phyloP scores from a whole-genome alignment of 2,329 filamentous ascomycete genomes.

The Tolypocladium ovalisporum region DNA sequence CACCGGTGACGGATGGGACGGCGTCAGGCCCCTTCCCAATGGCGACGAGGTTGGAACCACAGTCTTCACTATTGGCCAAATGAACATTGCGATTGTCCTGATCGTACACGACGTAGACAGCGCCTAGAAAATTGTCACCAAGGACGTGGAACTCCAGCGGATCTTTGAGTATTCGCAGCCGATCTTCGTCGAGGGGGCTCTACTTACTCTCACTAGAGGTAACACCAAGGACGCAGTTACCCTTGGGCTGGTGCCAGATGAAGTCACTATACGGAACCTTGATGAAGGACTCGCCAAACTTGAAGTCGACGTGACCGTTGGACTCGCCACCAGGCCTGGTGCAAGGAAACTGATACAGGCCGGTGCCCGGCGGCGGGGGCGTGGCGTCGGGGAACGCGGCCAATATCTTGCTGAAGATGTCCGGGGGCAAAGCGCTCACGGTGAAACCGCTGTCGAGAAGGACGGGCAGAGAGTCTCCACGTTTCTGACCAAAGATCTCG shows the following conservation, averaged over 20 bases:
- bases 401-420: conserved; percentile 35
- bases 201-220: conserved; percentile 22
- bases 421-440: conserved; percentile 52
- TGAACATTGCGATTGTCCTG: conserved; percentile 27
- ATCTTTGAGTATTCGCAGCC: background rate
- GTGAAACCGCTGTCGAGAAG: conserved; percentile 59
- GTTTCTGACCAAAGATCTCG: conserved; percentile 30
- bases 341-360: conserved; percentile 39
- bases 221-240: conserved; percentile 33
- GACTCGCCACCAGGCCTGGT: conserved; percentile 11
- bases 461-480: conserved; percentile 33
- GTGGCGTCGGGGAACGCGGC: conserved; percentile 22
- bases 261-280: conserved; percentile 35
- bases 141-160: conserved; percentile 23
- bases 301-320: conserved; percentile 33
- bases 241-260: conserved; percentile 25
- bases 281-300: conserved; percentile 33
- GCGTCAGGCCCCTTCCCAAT: conserved; percentile 28
- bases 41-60: conserved; percentile 24
- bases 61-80: conserved; percentile 25
- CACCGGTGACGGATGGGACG: conserved; percentile 19
- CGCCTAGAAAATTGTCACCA: conserved; percentile 33
- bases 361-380: conserved; percentile 13
- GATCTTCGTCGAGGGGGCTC: background rate
- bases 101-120: conserved; percentile 33